Evolutionary conservation across 1,139 yeast species (phyloP).

Genomic region (Blastobotrys elegans): DNA sequence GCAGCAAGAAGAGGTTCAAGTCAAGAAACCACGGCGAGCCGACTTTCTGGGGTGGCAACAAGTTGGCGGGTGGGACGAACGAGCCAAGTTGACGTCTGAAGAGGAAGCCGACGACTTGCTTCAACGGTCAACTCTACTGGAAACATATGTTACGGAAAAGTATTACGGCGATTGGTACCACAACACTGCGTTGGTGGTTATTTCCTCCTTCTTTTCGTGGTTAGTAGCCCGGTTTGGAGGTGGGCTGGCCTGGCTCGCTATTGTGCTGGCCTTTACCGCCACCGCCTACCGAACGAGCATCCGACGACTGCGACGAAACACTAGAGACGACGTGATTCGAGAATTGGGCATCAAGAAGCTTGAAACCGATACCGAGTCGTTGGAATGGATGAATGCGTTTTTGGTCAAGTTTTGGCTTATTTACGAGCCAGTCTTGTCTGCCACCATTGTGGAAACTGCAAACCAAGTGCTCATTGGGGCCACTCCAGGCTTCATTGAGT

Average conservation of each 20-base stretch:
- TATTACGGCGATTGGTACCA: constrained; percentile 96
- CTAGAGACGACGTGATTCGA: constrained; percentile 79
- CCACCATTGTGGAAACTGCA: constrained; percentile 76
- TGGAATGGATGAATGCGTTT: constrained; percentile 91
- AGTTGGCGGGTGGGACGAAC: constrained; percentile 79
- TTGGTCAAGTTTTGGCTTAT: constrained; percentile 87
- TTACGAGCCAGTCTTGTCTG: constrained; percentile 86
- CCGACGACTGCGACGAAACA: constrained; percentile 65
- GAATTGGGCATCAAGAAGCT: constrained; percentile 74
- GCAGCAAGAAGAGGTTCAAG: constrained; percentile 11
- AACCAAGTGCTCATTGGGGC: constrained; percentile 73
- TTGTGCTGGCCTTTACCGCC: constrained; percentile 56
- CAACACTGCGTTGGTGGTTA: constrained; percentile 61
- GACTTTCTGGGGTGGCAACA: constrained; percentile 79
- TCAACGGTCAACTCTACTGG: constrained; percentile 63
- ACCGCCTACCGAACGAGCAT: constrained; percentile 78
- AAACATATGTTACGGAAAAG: constrained; percentile 62
- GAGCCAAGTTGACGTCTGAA: constrained; percentile 51
- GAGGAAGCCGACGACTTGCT: constrained; percentile 65
- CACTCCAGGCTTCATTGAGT: constrained; percentile 75
- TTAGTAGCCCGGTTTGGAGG: constrained; percentile 71
- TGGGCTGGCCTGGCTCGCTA: constrained; percentile 74
- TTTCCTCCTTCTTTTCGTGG: constrained; percentile 71
- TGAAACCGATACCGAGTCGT: constrained; percentile 83
- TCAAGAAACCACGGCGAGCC: constrained; percentile 16